Conservation (phyloP, 129 eudicot genomes). For the Oenanthe sinensis region DNA sequence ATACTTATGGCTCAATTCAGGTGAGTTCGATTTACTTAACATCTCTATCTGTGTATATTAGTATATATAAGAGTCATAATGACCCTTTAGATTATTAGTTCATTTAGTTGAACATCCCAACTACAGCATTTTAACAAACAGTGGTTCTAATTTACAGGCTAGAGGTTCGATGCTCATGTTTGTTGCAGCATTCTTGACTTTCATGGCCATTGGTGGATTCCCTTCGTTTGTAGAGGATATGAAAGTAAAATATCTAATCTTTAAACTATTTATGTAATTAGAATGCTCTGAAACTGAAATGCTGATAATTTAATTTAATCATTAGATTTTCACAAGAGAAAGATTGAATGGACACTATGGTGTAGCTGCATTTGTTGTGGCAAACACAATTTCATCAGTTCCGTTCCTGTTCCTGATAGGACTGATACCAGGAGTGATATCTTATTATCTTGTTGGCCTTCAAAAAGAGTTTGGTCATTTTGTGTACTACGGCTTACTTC, state of each 20-base stretch:
- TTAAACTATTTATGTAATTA: background rate
- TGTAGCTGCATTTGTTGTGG: background rate
- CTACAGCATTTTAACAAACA: background rate
- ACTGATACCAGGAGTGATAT: background rate
- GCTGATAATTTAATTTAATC: background rate
- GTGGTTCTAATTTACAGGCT: background rate
- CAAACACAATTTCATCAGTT: background rate
- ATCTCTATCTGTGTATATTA: no score
- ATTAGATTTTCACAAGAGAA: background rate
- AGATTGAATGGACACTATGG: background rate
- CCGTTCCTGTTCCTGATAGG: background rate
- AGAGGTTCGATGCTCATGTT: background rate
- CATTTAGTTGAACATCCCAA: no score
- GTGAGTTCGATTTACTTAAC: background rate
- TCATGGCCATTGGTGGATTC: background rate
- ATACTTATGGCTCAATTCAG: background rate
- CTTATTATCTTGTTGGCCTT: background rate
- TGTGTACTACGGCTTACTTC: background rate
- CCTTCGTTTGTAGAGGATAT: slow-evolving; percentile 1
- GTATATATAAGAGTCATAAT: no score
- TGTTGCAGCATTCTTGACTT: background rate
- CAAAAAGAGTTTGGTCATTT: background rate
- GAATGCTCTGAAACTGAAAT: background rate
- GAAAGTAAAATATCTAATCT: background rate
- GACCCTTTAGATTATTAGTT: no score